A percentile compares a stretch with the other conserved stretches of the same genome.
Conservation (phyloP, 371 early-diverging fungal genomes). For the Mortierella sp. region DNA sequence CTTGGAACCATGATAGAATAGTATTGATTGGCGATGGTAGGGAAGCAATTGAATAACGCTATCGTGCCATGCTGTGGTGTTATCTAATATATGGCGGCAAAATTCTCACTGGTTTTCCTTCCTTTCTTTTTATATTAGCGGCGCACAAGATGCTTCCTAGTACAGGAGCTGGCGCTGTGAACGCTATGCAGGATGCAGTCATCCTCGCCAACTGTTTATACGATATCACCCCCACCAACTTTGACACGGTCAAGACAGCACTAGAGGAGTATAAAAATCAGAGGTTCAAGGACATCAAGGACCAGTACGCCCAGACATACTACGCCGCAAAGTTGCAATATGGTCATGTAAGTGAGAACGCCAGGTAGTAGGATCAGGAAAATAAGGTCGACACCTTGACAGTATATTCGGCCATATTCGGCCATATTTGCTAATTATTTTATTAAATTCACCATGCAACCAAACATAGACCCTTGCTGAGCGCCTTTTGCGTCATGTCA, state of each 20-base stretch:
- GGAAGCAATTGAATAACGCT: background rate
- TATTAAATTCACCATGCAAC: too few relatives aligned
- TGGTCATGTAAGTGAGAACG: background rate
- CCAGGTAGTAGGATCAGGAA: too few relatives aligned
- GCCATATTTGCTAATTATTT: too few relatives aligned
- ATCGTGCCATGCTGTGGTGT: too few relatives aligned
- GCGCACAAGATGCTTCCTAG: background rate
- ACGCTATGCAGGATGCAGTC: background rate
- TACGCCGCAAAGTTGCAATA: background rate
- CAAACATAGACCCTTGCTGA: background rate
- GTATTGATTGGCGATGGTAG: conserved; percentile 40
- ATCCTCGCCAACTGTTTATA: background rate
- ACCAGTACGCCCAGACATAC: background rate
- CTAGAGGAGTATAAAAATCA: background rate
- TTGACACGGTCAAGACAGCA: background rate
- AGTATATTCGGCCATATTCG: too few relatives aligned
- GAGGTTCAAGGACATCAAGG: background rate
- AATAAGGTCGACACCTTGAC: too few relatives aligned
- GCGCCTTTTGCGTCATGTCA: background rate
- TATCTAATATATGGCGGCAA: background rate
- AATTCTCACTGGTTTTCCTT: too few relatives aligned
- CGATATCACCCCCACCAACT: background rate
- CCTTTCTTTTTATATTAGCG: background rate
- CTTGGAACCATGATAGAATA: conserved; percentile 30
- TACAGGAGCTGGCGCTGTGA: background rate